A percentile compares a stretch with the other conserved stretches of the same genome.
Conservation (phyloP, 352 stramenopile genomes). For the Stramenopiles sp. region DNA sequence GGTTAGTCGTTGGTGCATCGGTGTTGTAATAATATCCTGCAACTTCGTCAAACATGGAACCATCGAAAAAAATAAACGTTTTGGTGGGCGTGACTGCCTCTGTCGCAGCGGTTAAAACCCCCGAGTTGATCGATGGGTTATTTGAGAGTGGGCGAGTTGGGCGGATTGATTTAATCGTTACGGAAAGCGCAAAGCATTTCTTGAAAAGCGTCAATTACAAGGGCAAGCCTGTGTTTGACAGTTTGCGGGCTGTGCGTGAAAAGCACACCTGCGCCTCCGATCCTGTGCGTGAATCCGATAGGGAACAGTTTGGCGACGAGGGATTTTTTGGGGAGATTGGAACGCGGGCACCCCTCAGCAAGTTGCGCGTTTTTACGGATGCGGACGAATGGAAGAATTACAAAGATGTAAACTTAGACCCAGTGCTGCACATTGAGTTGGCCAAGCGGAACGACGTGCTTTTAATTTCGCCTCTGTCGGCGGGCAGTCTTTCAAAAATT, state of each 20-base stretch:
- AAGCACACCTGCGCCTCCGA: conserved; percentile 48
- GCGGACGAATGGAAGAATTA: conserved; percentile 55
- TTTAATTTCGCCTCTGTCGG: conserved; percentile 58
- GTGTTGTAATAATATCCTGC: no score
- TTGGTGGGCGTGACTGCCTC: conserved; percentile 52
- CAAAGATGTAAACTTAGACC: conserved; percentile 42
- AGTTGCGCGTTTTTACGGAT: conserved; percentile 43
- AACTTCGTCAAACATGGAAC: no score
- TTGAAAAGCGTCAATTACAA: no score
- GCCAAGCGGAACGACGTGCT: conserved; percentile 83
- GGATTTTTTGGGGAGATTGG: conserved; percentile 30
- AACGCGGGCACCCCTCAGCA: no score
- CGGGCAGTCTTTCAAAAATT: conserved; percentile 68
- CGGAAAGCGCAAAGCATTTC: no score
- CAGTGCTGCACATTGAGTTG: conserved; percentile 64
- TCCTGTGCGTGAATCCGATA: conserved; percentile 52
- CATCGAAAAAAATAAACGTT: no score
- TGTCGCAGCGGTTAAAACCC: conserved; percentile 59
- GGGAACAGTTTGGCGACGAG: conserved; percentile 40
- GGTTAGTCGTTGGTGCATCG: no score
- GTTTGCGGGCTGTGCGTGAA: conserved; percentile 36
- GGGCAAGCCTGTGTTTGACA: no score
- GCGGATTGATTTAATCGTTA: neutral
- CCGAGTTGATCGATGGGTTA: conserved; percentile 45
- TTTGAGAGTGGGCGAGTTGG: conserved; percentile 35